These are phyloP conservation scores for Erysimum cheiri DNA, from an alignment of 441 rosid species.

Conservation along the genomic window DNA sequence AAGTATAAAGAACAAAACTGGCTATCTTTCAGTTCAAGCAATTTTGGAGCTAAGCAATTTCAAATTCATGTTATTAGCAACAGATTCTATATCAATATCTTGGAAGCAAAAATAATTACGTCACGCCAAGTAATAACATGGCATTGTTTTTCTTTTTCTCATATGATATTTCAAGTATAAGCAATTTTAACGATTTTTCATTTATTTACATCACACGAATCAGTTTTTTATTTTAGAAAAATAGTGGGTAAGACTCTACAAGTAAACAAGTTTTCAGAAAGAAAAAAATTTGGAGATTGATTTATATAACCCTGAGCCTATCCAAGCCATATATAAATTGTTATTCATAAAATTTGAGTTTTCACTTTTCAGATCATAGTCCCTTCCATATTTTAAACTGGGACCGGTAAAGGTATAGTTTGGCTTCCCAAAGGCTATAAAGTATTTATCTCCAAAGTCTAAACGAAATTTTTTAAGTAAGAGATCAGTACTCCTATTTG, in stretches of 20 bases:
- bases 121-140: background rate
- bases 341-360: slow-evolving; percentile 12
- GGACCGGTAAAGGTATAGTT: slow-evolving; percentile 8
- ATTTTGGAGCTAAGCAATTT: slow-evolving; percentile 26
- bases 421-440: slow-evolving; percentile 20
- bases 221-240: background rate
- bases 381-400: background rate
- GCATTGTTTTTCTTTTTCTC: background rate
- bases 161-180: background rate
- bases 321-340: background rate
- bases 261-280: background rate
- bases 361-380: slow-evolving; percentile 29
- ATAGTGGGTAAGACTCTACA: background rate
- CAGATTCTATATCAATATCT: background rate
- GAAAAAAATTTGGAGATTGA: background rate
- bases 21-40: slow-evolving; percentile 36
- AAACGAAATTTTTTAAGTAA: background rate
- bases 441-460: background rate
- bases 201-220: background rate
- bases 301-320: background rate
- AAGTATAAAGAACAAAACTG: slow-evolving; percentile 18
- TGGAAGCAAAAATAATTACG: background rate
- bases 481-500: slow-evolving; percentile 1
- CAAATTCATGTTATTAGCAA: slow-evolving; percentile 24
- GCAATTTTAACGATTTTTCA: background rate